These are phyloP conservation scores for Aspergillus caelatus DNA, from an alignment of 2,329 filamentous ascomycete species.

Conservation along the genomic window DNA sequence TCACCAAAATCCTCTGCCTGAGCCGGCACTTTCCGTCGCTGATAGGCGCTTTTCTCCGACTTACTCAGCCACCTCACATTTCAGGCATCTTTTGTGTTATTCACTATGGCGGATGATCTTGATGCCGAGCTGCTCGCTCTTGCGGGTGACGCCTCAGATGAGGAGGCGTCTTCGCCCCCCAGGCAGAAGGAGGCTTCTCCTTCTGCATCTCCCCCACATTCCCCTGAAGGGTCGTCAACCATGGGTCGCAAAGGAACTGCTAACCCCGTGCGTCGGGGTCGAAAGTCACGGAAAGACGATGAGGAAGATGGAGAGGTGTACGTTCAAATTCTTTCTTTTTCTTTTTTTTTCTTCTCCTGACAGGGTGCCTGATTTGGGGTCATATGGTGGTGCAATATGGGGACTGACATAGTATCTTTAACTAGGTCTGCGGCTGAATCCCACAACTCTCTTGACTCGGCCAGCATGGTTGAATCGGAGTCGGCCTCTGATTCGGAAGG, in stretches of 20 bases:
- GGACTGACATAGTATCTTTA: constrained; percentile 14
- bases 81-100: constrained; percentile 17
- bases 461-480: constrained; percentile 86
- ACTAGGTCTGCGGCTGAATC: constrained; percentile 69
- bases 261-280: constrained; percentile 42
- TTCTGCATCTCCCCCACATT: constrained; percentile 51
- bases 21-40: constrained; percentile 6
- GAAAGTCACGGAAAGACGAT: constrained; percentile 59
- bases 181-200: constrained; percentile 59
- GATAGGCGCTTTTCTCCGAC: neutral
- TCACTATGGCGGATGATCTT: constrained; percentile 75
- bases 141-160: constrained; percentile 68
- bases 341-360: neutral
- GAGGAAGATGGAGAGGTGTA: constrained; percentile 85
- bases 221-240: constrained; percentile 46
- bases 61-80: constrained; percentile 12
- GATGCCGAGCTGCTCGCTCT: constrained; percentile 93
- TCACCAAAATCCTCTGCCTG: neutral
- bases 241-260: constrained; percentile 53
- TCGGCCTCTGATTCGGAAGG: constrained; percentile 75
- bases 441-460: constrained; percentile 75
- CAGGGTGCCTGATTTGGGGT: too few relatives aligned
- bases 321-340: constrained; percentile 46
- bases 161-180: constrained; percentile 57
- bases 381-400: constrained; percentile 4